Evolutionary conservation across 2,329 filamentous ascomycete genomes (phyloP).

Genomic region (Ophiostoma triangulosporum): DNA sequence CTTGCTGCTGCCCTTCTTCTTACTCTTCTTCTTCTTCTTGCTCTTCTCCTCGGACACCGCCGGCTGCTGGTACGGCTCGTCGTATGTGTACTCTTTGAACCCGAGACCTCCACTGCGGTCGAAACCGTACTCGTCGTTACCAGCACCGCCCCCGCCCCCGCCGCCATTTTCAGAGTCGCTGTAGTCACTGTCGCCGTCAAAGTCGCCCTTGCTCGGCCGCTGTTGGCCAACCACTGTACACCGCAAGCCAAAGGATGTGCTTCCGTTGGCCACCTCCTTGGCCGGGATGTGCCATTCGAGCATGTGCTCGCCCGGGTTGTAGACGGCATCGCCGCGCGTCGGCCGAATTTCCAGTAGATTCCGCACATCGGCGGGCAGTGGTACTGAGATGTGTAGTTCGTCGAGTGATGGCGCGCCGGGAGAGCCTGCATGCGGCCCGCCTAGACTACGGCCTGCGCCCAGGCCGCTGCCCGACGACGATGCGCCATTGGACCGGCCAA

Average conservation of each 20-base stretch:
- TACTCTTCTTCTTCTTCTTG: constrained; percentile 11
- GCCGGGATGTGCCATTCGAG: constrained; percentile 75
- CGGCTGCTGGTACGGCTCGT: constrained; percentile 39
- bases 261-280: constrained; percentile 58
- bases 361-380: constrained; percentile 64
- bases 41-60: constrained; percentile 12
- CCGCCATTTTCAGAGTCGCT: constrained; percentile 30
- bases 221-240: constrained; percentile 64
- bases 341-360: constrained; percentile 74
- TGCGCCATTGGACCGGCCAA: constrained; percentile 4
- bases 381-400: constrained; percentile 64
- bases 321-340: constrained; percentile 70
- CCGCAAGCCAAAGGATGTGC: constrained; percentile 57
- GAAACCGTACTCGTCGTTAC: constrained; percentile 13
- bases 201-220: constrained; percentile 19
- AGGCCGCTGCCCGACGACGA: neutral
- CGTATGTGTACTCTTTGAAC: constrained; percentile 39
- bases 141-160: constrained; percentile 13
- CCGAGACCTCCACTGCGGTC: constrained; percentile 23
- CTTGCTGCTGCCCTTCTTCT: neutral
- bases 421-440: constrained; percentile 37
- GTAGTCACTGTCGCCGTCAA: constrained; percentile 32
- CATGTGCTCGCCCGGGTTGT: constrained; percentile 55
- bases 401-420: constrained; percentile 53
- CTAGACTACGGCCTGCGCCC: constrained; percentile 20